These are phyloP conservation scores for Kodamaea jinghongensis DNA, from an alignment of 805 yeast species.

Conservation along the genomic window DNA sequence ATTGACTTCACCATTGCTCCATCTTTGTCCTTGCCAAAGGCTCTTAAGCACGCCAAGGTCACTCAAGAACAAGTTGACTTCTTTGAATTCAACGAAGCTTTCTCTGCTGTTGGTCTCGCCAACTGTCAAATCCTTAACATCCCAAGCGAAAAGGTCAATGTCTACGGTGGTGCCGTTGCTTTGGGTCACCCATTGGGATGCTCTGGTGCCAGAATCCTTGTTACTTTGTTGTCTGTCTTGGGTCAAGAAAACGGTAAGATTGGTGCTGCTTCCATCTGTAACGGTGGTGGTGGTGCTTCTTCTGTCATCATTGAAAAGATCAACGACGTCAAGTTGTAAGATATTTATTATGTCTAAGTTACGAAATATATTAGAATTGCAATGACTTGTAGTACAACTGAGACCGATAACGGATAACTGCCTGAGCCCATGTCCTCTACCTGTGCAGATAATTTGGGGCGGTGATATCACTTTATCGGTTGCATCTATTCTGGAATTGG, in stretches of 20 bases:
- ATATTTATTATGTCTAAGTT: not conserved
- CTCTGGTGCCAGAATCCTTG: constrained; percentile 93
- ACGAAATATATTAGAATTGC: no score
- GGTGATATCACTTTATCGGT: no score
- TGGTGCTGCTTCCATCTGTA: constrained; percentile 96
- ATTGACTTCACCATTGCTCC: constrained; percentile 96
- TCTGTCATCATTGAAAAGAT: constrained; percentile 81
- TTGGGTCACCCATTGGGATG: constrained; percentile 94
- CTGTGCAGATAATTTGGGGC: no score
- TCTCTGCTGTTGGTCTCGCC: constrained; percentile 93
- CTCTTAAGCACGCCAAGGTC: constrained; percentile 80
- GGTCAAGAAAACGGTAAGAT: constrained; percentile 74
- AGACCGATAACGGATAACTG: no score
- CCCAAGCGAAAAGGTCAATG: constrained; percentile 69
- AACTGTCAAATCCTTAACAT: constrained; percentile 69
- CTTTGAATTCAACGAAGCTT: constrained; percentile 97
- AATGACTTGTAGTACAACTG: no score
- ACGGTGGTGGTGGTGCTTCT: constrained; percentile 99
- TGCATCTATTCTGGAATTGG: no score
- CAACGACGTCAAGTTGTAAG: constrained; percentile 34
- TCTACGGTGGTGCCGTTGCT: constrained; percentile 95
- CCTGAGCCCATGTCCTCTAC: no score
- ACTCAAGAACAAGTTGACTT: constrained; percentile 69
- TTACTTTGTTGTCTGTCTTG: constrained; percentile 78
- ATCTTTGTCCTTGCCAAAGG: constrained; percentile 92